Evolutionary conservation across 164 flowering plant species (phyloP), one percentile per base, ranked within the genome.

Genomic region (Vitis amurensis): DNA sequence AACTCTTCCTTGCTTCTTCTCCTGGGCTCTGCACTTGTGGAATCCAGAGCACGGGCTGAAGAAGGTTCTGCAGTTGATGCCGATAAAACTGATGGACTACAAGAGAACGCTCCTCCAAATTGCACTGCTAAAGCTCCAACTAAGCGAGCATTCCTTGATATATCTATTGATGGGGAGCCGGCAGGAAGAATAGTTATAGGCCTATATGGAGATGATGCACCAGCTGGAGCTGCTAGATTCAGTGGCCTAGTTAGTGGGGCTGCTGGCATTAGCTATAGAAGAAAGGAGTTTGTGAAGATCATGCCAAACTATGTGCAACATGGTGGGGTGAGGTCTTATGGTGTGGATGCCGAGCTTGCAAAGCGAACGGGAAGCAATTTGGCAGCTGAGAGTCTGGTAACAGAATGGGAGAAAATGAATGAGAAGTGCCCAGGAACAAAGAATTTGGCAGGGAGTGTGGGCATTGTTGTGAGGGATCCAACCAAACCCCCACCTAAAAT

Each of bases 291-390:
- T 61, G 77, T 84, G 14, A 95, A 86, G 63, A 92, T 95, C 78
- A 82, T 85, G 89, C 96, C 99, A 1, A 89, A 79, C 55, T 95
- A 91, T 68, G 81, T 95, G 11, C 98, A 92, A 47, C 97, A 95
- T 70, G 92, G 92, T 1, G 97, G 99, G 6, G 84, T 94, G 50
- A 84, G 95, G 73, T 94, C 99, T 12, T 92, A 81, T 64, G 95
- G 97, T 1, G 92, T 86, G 64, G 97, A 92, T 68, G 91, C 87
- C 3, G 98, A 90, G 77, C 79, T 90, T 27, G 92, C 95, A 2
- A 61, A 62, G 65, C 74, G 68, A 61, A 77, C 80, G 8, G 93
- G 92, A 11, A 79, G 80, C n/a, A 66, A 66, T 53, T 66, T 85
- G 74, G 87, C 70, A 13, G 55, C 6, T 12, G 68, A 78, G 10